Evolutionary conservation across 2,329 filamentous ascomycete species (phyloP).

Genomic region (Ophiognomonia clavigignenti-juglandacearum): DNA sequence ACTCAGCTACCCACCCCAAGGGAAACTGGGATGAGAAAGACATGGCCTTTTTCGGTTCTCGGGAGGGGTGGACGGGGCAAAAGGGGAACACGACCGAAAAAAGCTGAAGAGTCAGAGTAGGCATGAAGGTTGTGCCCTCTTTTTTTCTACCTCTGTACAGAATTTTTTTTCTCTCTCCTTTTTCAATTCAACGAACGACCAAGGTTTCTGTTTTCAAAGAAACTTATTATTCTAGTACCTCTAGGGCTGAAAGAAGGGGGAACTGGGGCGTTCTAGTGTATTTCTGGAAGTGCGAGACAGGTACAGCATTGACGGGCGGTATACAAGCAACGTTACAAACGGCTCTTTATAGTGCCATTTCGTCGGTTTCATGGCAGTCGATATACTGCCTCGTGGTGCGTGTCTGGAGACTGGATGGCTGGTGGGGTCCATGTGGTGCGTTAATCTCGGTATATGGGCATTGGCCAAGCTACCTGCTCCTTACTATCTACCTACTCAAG

Average conservation of each 20-base stretch:
- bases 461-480: too few species aligned
- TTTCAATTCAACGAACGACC: slow-evolving; percentile 12
- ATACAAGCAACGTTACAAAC: too few species aligned
- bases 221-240: slow-evolving; percentile 2
- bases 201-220: too few species aligned
- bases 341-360: too few species aligned
- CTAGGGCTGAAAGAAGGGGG: slow-evolving; percentile 14
- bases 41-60: neutral
- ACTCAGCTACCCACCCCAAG: too few species aligned
- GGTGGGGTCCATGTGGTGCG: too few species aligned
- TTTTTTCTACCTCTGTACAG: slow-evolving; percentile 5
- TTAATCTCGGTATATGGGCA: too few species aligned
- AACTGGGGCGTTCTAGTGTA: slow-evolving; percentile 1
- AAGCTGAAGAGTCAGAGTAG: neutral
- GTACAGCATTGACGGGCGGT: too few species aligned
- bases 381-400: too few species aligned
- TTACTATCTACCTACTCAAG: too few species aligned
- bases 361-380: too few species aligned
- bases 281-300: slow-evolving; percentile 3
- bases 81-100: neutral
- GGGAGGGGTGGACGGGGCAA: neutral
- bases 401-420: too few species aligned
- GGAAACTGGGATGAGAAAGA: neutral
- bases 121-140: neutral
- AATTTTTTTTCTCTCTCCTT: slow-evolving; percentile 1